A percentile compares a stretch with the other conserved stretches of the same genome.
phyloP scores from a whole-genome alignment of 768 basidiomycete species.

The Pisolithus sp. region DNA sequence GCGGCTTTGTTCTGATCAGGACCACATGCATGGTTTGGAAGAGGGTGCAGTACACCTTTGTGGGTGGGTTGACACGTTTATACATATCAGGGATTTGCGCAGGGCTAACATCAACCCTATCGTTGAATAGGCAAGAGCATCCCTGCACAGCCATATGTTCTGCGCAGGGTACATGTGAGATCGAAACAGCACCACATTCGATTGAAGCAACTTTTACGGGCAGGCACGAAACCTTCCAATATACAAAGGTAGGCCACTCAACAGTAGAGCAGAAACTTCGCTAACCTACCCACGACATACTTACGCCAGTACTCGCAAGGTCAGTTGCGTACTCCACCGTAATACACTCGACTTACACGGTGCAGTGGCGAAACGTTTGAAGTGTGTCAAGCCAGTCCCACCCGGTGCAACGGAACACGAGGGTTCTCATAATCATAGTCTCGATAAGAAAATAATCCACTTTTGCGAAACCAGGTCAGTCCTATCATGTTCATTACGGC shows the following conservation, averaged over 20 bases:
- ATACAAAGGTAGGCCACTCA: conserved; percentile 43
- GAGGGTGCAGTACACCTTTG: conserved; percentile 44
- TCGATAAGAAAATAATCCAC: conserved; percentile 39
- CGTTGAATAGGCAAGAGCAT: conserved; percentile 38
- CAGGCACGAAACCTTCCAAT: conserved; percentile 53
- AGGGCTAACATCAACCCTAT: not conserved
- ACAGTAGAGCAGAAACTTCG: too few species aligned
- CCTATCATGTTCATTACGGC: not conserved
- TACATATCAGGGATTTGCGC: too few species aligned
- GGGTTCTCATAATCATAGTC: conserved; percentile 45
- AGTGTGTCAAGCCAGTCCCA: conserved; percentile 43
- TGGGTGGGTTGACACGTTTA: conserved; percentile 34
- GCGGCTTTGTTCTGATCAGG: conserved; percentile 37
- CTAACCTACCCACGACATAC: too few species aligned
- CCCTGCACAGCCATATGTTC: conserved; percentile 38
- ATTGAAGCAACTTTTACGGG: conserved; percentile 59
- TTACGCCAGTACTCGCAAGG: conserved; percentile 47
- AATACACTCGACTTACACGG: not conserved
- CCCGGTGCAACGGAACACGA: conserved; percentile 35
- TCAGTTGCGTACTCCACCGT: conserved; percentile 8
- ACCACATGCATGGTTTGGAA: conserved; percentile 50
- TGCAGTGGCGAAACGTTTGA: conserved; percentile 44
- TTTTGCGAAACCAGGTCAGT: conserved; percentile 45
- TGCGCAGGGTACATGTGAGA: conserved; percentile 49
- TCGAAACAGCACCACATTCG: conserved; percentile 49